These are phyloP conservation scores for Brettanomyces sp. DNA, from an alignment of 805 yeast genomes.

Conservation along the genomic window DNA sequence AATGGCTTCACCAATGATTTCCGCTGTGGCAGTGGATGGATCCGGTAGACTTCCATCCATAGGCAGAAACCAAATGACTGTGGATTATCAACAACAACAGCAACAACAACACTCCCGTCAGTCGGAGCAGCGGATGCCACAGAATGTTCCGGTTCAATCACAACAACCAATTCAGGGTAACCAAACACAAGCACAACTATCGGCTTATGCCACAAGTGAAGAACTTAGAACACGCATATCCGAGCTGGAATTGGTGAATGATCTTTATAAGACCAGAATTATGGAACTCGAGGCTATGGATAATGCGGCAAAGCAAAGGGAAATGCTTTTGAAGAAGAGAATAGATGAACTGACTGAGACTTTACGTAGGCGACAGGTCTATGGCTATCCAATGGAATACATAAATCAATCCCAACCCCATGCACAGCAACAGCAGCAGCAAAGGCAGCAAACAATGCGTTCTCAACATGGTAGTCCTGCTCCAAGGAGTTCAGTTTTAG, in stretches of 20 bases:
- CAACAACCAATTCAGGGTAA: constrained; percentile 1
- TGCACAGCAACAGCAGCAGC: neutral
- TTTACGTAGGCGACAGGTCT: constrained; percentile 4
- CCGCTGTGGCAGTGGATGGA: neutral
- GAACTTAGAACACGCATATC: constrained; percentile 66
- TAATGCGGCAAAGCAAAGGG: constrained; percentile 43
- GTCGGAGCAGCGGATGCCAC: constrained; percentile 1
- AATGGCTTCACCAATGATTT: constrained; percentile 1
- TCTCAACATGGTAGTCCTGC: neutral
- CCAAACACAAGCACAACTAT: neutral
- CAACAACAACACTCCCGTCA: constrained; percentile 3
- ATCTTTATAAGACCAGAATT: constrained; percentile 74
- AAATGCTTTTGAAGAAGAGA: constrained; percentile 36
- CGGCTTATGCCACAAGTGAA: constrained; percentile 8
- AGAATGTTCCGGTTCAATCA: constrained; percentile 2
- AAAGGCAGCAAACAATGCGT: constrained; percentile 1
- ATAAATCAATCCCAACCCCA: neutral
- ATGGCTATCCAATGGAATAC: neutral
- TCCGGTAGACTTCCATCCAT: neutral
- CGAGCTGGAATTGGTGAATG: constrained; percentile 86
- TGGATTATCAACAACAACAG: constrained; percentile 1
- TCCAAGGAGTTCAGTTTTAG: neutral
- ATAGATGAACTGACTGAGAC: constrained; percentile 31
- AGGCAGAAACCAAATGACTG: neutral
- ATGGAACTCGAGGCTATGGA: constrained; percentile 71